Evolutionary conservation across 305 asterid species (phyloP).

Genomic region (Vinca major): DNA sequence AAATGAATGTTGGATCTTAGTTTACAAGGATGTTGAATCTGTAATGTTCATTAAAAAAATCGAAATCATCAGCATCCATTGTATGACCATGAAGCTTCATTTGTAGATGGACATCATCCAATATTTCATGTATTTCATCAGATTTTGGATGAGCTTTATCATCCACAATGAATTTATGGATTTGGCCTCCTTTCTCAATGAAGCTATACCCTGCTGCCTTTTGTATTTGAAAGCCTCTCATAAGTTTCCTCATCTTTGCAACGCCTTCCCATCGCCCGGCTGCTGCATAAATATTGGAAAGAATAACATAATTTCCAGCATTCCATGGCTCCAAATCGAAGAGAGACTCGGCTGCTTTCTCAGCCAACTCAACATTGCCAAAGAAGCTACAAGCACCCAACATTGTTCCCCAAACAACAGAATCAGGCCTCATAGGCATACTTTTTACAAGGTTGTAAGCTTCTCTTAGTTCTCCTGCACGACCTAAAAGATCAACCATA

Average conservation of each 20-base stretch:
- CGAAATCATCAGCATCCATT: slow-evolving; percentile 28
- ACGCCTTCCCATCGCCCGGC: slow-evolving; percentile 64
- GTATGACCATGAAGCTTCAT: slow-evolving; percentile 29
- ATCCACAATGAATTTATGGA: slow-evolving; percentile 65
- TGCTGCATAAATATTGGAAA: slow-evolving; percentile 66
- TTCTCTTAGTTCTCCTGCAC: slow-evolving; percentile 60
- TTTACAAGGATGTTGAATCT: background rate
- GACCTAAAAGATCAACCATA: slow-evolving; percentile 79
- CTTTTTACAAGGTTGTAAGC: slow-evolving; percentile 46
- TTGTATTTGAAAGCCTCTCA: slow-evolving; percentile 50
- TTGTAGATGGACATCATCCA: slow-evolving; percentile 34
- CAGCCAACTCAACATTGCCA: slow-evolving; percentile 56
- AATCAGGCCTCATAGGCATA: slow-evolving; percentile 77
- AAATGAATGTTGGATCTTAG: background rate
- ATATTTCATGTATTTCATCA: slow-evolving; percentile 36
- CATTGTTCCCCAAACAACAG: slow-evolving; percentile 77
- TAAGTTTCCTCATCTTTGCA: slow-evolving; percentile 54
- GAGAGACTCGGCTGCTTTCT: slow-evolving; percentile 58
- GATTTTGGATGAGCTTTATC: slow-evolving; percentile 58
- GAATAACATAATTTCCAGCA: slow-evolving; percentile 75
- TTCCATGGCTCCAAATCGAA: slow-evolving; percentile 62
- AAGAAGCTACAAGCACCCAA: slow-evolving; percentile 84
- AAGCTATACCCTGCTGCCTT: slow-evolving; percentile 77
- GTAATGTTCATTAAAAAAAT: slow-evolving; percentile 29
- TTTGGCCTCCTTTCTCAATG: slow-evolving; percentile 62